Percentiles rank a stretch among this genome's conserved stretches.
Evolutionary conservation across 2,329 filamentous ascomycete genomes (phyloP).

Genomic region (Aschersonia sp.): DNA sequence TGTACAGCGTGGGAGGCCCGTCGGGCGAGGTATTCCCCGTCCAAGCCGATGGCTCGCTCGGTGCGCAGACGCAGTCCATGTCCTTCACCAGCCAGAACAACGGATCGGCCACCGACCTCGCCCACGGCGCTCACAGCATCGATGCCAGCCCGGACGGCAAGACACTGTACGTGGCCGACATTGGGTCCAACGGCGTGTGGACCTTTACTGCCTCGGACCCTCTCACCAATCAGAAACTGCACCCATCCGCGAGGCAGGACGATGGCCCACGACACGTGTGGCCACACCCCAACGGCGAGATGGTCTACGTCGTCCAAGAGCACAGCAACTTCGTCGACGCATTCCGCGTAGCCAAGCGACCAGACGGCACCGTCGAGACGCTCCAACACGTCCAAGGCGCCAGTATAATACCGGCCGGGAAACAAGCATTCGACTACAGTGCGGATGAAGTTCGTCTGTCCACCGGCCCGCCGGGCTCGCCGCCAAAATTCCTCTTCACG

Average conservation of each 20-base stretch:
- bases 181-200: constrained; percentile 9
- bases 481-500: constrained; percentile 6
- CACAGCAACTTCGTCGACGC: constrained; percentile 10
- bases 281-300: constrained; percentile 7
- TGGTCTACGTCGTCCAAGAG: constrained; percentile 9
- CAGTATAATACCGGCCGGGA: constrained; percentile 3
- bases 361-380: not conserved
- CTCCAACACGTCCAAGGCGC: constrained; percentile 6
- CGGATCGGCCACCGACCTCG: constrained; percentile 2
- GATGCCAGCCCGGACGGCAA: constrained; percentile 7
- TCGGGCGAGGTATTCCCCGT: constrained; percentile 1
- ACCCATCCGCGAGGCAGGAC: constrained; percentile 4
- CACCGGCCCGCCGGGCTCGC: not conserved
- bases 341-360: constrained; percentile 3
- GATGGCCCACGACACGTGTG: constrained; percentile 8
- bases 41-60: constrained; percentile 5
- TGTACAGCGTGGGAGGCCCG: constrained; percentile 2
- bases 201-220: constrained; percentile 2
- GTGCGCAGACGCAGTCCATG: constrained; percentile 5
- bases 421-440: constrained; percentile 3
- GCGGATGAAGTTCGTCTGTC: constrained; percentile 9
- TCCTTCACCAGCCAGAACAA: constrained; percentile 1
- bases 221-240: constrained; percentile 2
- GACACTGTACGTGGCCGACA: constrained; percentile 8
- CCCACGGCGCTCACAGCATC: constrained; percentile 7